A percentile compares a stretch with the other conserved stretches of the same genome.
Evolutionary conservation across 148 eudicot genomes (phyloP).

Genomic region (Arctostaphylos glauca): DNA sequence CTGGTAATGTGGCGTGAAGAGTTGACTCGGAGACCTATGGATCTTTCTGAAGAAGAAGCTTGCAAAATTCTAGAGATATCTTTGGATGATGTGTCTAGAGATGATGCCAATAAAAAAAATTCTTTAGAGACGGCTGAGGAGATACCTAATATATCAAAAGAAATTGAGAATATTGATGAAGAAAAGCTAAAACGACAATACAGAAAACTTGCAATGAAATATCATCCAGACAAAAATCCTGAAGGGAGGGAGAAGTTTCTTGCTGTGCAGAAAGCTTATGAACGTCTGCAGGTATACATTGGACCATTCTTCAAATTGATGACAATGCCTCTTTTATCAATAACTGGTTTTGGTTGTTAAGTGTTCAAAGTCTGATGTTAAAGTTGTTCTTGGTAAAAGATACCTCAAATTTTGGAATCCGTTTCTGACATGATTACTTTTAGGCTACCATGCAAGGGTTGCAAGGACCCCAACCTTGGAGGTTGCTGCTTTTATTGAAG

Average conservation of each 20-base stretch:
- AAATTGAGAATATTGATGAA: slow-evolving; percentile 93
- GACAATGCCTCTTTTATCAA: slow-evolving; percentile 9
- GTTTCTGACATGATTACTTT: slow-evolving; percentile 24
- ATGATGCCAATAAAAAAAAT: slow-evolving; percentile 42
- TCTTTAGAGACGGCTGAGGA: slow-evolving; percentile 54
- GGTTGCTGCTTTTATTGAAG: slow-evolving; percentile 86
- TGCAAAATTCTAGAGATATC: slow-evolving; percentile 93
- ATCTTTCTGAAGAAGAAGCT: slow-evolving; percentile 99
- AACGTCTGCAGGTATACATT: slow-evolving; percentile 78
- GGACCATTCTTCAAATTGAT: background rate
- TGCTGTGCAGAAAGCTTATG: slow-evolving; percentile 99
- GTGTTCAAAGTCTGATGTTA: background rate
- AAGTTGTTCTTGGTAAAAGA: background rate
- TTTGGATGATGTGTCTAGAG: slow-evolving; percentile 71
- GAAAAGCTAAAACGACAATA: slow-evolving; percentile 98
- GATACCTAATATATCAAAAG: slow-evolving; percentile 60
- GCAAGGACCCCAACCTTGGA: slow-evolving; percentile 98
- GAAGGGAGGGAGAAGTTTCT: slow-evolving; percentile 98
- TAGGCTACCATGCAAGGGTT: slow-evolving; percentile 98
- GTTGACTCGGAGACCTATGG: slow-evolving; percentile 96
- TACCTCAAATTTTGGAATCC: slow-evolving; percentile 9
- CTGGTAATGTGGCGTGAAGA: slow-evolving; percentile 99
- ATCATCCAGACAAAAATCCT: slow-evolving; percentile 99
- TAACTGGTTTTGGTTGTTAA: background rate
- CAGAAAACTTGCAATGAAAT: slow-evolving; percentile 92